Evolutionary conservation across 176 grass and related monocot genomes (phyloP), one percentile per base, ranked within the genome.

Genomic region (Pharus latifolius): DNA sequence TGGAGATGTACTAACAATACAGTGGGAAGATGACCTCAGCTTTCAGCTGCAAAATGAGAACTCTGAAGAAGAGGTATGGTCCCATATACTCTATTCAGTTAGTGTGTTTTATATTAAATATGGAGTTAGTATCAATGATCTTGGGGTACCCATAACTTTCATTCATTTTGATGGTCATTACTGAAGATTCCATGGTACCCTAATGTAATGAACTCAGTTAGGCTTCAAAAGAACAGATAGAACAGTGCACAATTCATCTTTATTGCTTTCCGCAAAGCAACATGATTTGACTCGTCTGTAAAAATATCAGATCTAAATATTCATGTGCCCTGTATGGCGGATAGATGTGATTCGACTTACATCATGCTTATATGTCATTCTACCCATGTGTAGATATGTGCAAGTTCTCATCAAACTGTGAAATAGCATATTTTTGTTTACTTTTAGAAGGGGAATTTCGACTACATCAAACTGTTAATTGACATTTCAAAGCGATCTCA

Each of bases 1-100:
- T 20, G 81, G 94, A 75, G 84, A 93, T 82, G 67, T 72, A 33
- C 78, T 98, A 2, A 87, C 86, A 50, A 55, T 98, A 60, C 34
- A 35, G 28, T 83, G 83, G 81, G 89, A 75, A 78, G 64, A 82
- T 63, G 73, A 81, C 53, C 83, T 88, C 50, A 77, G 69, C 51
- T 82, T 98, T 71, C 67, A 73, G 37, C 73, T 98, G 35, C 72
- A 86, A 83, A 87, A 90, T 69, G 75, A 75, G 61, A 90, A 26
- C 70, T 83, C 87, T 52, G 80, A 74, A 52, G 80, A 90, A 80
- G 69, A 63, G 94, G 89, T 92, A 74, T 33, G 63, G 17, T 75
- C 19, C 20, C 41, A 49, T 72, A 62, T 35, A 22, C 48, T 75
- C 25, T 10, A 38, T 47, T 25, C 14, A 33, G 16, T 63, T 24